Base-by-base conservation (phyloP, 306 rosid species). In the Trichosanthes cucumerina region DNA sequence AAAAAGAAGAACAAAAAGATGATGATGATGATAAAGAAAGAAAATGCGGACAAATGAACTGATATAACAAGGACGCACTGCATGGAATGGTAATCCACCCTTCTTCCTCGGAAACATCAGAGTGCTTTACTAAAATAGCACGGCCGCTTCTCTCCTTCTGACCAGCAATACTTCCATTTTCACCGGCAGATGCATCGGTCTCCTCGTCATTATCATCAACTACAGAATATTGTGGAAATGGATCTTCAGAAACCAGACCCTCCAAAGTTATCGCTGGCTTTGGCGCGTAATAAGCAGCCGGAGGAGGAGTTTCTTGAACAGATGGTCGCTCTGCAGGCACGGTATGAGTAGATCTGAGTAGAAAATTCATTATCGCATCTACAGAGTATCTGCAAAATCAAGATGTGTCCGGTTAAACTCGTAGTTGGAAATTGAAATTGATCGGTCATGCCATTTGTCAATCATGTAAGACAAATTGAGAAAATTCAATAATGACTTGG, bases 1-100 rank as follows among this genome's bases (percentile, higher is more conserved):
- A 65, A 36, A 4, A 16, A 31, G 60, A 54, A 56, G 62, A 44
- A n/a, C 4, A n/a, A 23, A 14, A n/a, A 8, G 31, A 57, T 1
- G 63, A 57, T 4, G 33, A 57, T 28, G 69, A 15, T 62, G 41
- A 62, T 15, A 31, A 36, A 36, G 21, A 65, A 39, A 66, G 33
- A 26, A 38, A 38, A 39, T 4, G 16, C 16, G 2, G 72, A 65
- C 47, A 65, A 9, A 65, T 41, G 28, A 33, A 21, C 34, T 19
- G 44, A 62, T 78, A 58, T 24, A n/a, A 28, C 24, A 72, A 79
- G 82, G 21, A 69, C 95, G 76, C 86, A 95, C 99, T 83, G 79
- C 83, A 87, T 49, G 97, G 93, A 81, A 95, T 88, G 46, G 85
- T 84, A 46, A 92, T 88, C 89, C 93, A 92, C 84, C 99, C 99